Conservation (phyloP, 345 rosid species). For the Noccaea bulbosa region DNA sequence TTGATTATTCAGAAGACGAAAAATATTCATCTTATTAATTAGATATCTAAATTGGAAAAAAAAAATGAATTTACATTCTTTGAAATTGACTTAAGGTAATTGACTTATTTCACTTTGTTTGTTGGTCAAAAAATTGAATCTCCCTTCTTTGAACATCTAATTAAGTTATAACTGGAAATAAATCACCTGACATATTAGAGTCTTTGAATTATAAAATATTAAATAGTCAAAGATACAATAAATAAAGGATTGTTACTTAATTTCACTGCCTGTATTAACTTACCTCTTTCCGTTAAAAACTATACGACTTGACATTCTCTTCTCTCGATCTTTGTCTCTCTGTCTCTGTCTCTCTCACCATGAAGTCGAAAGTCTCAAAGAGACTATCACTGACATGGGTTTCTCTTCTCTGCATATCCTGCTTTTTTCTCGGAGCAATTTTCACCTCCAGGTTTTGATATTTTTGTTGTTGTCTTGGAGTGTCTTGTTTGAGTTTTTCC, state of each 20-base stretch:
- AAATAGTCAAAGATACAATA: slow-evolving; percentile 37
- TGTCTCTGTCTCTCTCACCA: slow-evolving; percentile 30
- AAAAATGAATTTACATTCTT: too few relatives aligned
- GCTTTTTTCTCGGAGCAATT: slow-evolving; percentile 76
- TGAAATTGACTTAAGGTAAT: background rate
- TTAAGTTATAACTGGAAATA: slow-evolving; percentile 24
- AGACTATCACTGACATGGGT: slow-evolving; percentile 68
- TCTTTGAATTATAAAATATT: background rate
- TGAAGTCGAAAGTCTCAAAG: slow-evolving; percentile 64
- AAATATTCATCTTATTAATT: too few relatives aligned
- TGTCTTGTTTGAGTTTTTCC: background rate
- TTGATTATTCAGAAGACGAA: too few relatives aligned
- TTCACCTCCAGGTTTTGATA: slow-evolving; percentile 64
- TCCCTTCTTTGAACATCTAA: background rate
- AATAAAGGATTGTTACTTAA: slow-evolving; percentile 33
- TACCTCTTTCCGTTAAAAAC: slow-evolving; percentile 10
- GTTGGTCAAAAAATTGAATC: slow-evolving; percentile 3
- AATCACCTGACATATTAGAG: slow-evolving; percentile 28
- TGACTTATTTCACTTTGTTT: slow-evolving; percentile 1
- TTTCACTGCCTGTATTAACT: slow-evolving; percentile 9
- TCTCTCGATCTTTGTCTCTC: slow-evolving; percentile 11
- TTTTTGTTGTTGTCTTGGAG: background rate
- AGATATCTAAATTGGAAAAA: too few relatives aligned
- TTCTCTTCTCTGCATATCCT: slow-evolving; percentile 67
- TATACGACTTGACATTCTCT: slow-evolving; percentile 3